Evolutionary conservation across 2,329 filamentous ascomycete species (phyloP), one percentile per base, ranked within the genome.

Genomic region (Claviceps maximensis): DNA sequence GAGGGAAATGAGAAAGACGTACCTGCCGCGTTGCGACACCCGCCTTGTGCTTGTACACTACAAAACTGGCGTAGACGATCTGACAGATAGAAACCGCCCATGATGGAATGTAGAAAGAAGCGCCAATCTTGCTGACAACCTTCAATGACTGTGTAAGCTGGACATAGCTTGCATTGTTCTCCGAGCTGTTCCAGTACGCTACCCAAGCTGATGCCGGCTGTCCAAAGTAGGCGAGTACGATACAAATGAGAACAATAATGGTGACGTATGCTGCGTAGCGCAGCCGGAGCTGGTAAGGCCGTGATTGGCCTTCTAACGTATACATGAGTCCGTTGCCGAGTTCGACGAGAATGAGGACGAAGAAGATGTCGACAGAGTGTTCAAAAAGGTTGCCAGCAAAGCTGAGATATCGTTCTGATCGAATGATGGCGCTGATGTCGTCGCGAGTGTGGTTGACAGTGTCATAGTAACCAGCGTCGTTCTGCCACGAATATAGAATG

Each of bases 361-460:
- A 51, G 17, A 46, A 19, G 31, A 55, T 17, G 21, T 53, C 54
- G 29, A 53, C 51, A 1, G 53, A 21, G 27, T 55, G 45, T 48
- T 55, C 54, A 42, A 53, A 55, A 12, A 55, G 45, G n/a, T 55
- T 55, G 27, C 54, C 54, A 3, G 48, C 51, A 38, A 55, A 55
- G 45, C 54, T 55, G 31, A 55, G 49, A 41, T 53, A 55, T 27
- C 54, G 44, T 40, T 55, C 54, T 6, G 51, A 53, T 9, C 54
- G 51, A 21, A 55, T 55, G 1, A 55, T 31, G 27, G 44, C 23
- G 21, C 51, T 55, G 19, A 55, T 55, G 25, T 55, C 48, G 25
- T 55, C 54, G 48, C 51, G 54, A 1, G 51, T 51, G 45, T 55
- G 51, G 19, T 51, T 38, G 13, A 40, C 25, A n/a, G 54, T 55